A percentile compares a stretch with the other conserved stretches of the same genome.
Evolutionary conservation across 257 asterid genomes (phyloP).

Genomic region (Striga asiatica): DNA sequence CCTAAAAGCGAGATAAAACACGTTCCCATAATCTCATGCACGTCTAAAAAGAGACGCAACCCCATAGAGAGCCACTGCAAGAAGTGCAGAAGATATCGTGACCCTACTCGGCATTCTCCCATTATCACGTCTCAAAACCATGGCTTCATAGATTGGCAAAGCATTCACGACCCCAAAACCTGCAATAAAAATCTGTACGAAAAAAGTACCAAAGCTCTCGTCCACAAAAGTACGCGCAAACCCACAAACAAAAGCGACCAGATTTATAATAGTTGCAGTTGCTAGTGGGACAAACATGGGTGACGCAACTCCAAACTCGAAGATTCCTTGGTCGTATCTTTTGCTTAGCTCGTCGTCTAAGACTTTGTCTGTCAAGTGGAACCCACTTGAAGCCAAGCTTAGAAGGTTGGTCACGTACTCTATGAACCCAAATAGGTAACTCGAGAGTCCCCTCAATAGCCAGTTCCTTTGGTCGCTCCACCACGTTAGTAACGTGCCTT

Average conservation of each 20-base stretch:
- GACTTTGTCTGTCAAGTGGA: slow-evolving; percentile 58
- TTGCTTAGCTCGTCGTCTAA: slow-evolving; percentile 36
- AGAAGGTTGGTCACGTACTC: slow-evolving; percentile 40
- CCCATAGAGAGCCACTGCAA: slow-evolving; percentile 12
- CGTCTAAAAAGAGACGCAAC: neutral
- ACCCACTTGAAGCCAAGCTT: slow-evolving; percentile 45
- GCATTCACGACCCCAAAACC: slow-evolving; percentile 52
- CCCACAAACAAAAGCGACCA: slow-evolving; percentile 25
- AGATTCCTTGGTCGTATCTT: slow-evolving; percentile 45
- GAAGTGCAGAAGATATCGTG: slow-evolving; percentile 20
- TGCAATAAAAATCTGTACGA: slow-evolving; percentile 19
- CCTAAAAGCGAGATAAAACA: no score
- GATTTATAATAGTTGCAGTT: slow-evolving; percentile 36
- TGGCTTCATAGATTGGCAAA: slow-evolving; percentile 47
- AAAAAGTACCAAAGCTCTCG: slow-evolving; percentile 10
- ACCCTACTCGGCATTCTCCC: slow-evolving; percentile 47
- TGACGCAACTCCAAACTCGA: slow-evolving; percentile 53
- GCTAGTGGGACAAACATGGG: slow-evolving; percentile 62
- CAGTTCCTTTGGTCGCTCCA: slow-evolving; percentile 87
- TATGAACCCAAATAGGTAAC: slow-evolving; percentile 34
- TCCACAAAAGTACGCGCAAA: slow-evolving; percentile 13
- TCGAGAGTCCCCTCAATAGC: slow-evolving; percentile 46
- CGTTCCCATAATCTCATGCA: no score
- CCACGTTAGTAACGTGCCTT: slow-evolving; percentile 50
- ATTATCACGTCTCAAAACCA: slow-evolving; percentile 42